A percentile compares a stretch with the other conserved stretches of the same genome.
phyloP scores from a whole-genome alignment of 169 alveolate species.

The Eimeria praecox region DNA sequence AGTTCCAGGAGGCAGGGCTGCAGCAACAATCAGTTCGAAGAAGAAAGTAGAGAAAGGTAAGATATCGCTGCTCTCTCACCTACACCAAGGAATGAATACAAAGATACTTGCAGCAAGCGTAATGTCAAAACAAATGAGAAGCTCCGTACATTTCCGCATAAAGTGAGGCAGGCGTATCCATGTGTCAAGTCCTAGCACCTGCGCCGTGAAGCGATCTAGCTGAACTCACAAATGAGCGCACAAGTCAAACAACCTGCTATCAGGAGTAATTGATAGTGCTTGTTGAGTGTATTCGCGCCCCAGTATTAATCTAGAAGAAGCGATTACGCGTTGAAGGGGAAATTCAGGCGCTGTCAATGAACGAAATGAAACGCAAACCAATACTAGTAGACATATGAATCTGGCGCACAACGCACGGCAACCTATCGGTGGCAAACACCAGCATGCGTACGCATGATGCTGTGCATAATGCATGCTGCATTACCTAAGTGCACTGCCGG shows the following conservation, averaged over 20 bases:
- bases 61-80: neutral
- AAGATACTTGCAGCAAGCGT: neutral
- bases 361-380: neutral
- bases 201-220: conserved; percentile 77
- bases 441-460: neutral
- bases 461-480: neutral
- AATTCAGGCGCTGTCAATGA: neutral
- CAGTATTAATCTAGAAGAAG: neutral
- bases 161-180: conserved; percentile 74
- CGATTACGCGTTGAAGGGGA: neutral
- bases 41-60: neutral
- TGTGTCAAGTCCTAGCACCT: conserved; percentile 64
- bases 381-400: neutral
- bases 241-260: neutral
- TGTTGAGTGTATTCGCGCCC: neutral
- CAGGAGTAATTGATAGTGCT: neutral
- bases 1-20: conserved; percentile 75
- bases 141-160: conserved; percentile 51
- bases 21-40: neutral
- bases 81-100: neutral
- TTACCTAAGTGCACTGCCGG: neutral
- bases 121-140: neutral
- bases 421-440: neutral
- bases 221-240: neutral
- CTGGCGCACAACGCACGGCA: neutral